A percentile compares a stretch with the other conserved stretches of the same genome.
Conservation (phyloP, 2,329 filamentous ascomycete species). For the Dothiorella sarmentorum region DNA sequence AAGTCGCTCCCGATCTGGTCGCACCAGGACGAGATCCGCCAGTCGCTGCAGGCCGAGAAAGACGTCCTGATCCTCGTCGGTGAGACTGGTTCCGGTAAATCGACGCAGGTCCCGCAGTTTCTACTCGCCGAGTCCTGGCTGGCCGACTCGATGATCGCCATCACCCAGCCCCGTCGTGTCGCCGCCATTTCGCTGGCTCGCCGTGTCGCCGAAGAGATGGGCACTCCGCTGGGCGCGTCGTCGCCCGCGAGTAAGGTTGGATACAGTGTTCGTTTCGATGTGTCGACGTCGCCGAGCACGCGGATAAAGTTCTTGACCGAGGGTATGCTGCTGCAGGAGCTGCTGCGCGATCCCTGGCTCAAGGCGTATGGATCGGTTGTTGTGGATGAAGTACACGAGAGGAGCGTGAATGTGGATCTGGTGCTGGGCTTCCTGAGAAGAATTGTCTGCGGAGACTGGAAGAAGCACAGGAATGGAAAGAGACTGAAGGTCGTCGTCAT, state of each 20-base stretch:
- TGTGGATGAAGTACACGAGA: conserved; percentile 95
- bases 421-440: conserved; percentile 84
- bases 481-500: conserved; percentile 84
- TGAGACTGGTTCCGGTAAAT: conserved; percentile 95
- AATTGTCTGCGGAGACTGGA: conserved; percentile 59
- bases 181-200: conserved; percentile 88
- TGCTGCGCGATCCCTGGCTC: conserved; percentile 78
- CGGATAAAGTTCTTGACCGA: conserved; percentile 93
- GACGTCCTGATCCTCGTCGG: conserved; percentile 83
- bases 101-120: conserved; percentile 93
- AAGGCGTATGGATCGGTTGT: conserved; percentile 84
- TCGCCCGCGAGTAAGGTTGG: conserved; percentile 68
- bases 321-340: conserved; percentile 92
- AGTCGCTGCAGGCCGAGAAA: conserved; percentile 56
- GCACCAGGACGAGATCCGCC: conserved; percentile 66
- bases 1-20: conserved; percentile 77
- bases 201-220: conserved; percentile 82
- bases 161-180: conserved; percentile 90
- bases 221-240: conserved; percentile 57
- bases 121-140: conserved; percentile 79
- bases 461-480: conserved; percentile 64
- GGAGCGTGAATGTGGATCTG: conserved; percentile 90
- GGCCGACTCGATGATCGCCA: conserved; percentile 72
- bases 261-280: conserved; percentile 93
- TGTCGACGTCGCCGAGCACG: conserved; percentile 74